Evolutionary conservation across 2,329 filamentous ascomycete species (phyloP), one percentile per base, ranked within the genome.

Genomic region (Ambrosiella cleistominuta): DNA sequence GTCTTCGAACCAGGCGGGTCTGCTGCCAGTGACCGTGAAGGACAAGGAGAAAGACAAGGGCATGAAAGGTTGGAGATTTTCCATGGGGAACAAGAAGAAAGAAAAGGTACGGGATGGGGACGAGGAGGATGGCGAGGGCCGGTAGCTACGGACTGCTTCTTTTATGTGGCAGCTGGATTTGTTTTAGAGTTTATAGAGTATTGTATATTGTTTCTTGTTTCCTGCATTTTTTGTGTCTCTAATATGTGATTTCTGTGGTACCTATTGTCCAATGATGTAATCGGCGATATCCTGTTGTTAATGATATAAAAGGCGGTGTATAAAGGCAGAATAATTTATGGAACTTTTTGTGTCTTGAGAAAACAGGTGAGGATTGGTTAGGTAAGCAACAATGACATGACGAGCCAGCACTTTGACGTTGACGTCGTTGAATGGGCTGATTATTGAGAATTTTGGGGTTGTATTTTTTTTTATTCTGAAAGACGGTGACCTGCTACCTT

Each of bases 11-110:
- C 27, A 27, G 27, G 27, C 27, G 27, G 27, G 2, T 1, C 3
- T 3, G 27, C 3, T 27, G 27, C 27, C 4, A n/a, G 50, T 8
- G 9, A 37, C 13, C 1, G 50, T 35, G 17, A 17, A 15, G 27
- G 73, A 71, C 63, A 74, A 72, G 35, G 73, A 47, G 47, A 51
- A 68, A 61, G 70, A 74, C 49, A 75, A 72, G 62, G 75, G 75
- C 55, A 69, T 74, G 60, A 72, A 71, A 9, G 70, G 70, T 47
- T 78, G 76, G 74, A 73, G 77, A 63, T 79, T 79, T 66, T 74
- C 76, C 49, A 79, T 79, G 65, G 80, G 79, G 69, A 81, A 80
- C 70, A 80, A 78, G 67, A 75, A 73, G 62, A 75, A 73, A 62
- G 78, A 74, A 63, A 76, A 79, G 50, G 44, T 47, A 45, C 35